Base-by-base conservation (phyloP, 305 asterid genomes). In the Fraxinus paxiana region DNA sequence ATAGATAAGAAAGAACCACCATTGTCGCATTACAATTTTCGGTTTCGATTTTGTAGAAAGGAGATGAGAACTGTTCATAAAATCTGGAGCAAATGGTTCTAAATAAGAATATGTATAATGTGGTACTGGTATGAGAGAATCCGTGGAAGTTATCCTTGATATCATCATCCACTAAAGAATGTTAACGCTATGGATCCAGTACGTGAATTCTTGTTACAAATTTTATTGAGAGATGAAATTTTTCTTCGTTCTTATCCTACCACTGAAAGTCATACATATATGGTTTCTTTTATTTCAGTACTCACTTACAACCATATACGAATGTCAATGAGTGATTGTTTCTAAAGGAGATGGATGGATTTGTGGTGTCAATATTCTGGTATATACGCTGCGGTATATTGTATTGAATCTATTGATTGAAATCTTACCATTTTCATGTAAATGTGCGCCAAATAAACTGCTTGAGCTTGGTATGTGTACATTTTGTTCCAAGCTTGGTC, bases 391-490 rank as follows among this genome's bases (percentile, higher is more conserved):
- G 35, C 15, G 7, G 73, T 26, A 65, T 65, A 24, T 65, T 65
- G 17, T 61, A 56, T 26, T n/a, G n/a, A n/a, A n/a, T n/a, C n/a
- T n/a, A n/a, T n/a, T 76, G 54, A 41, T 80, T 38, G 73, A 56
- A 69, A 67, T 20, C 12, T 28, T 20, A 5, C 13, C 12, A 76
- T 35, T 69, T 76, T 51, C 74, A 72, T 69, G 33, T 34, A 20
- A 22, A n/a, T 35, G 51, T n/a, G 20, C 31, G 20, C 82, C 54
- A 17, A 10, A 46, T 78, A 35, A 72, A 70, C 82, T 82, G 80
- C 80, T 84, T 78, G 80, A 81, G 79, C 79, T 85, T 84, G 83
- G 90, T 77, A 77, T 38, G 31, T 69, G 43, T 56, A 41, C 46
- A 17, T 63, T 77, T 61, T 79, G 82, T 84, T 72, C 67, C 69